phyloP scores from a whole-genome alignment of 768 basidiomycete genomes.

The Russula earlei region DNA sequence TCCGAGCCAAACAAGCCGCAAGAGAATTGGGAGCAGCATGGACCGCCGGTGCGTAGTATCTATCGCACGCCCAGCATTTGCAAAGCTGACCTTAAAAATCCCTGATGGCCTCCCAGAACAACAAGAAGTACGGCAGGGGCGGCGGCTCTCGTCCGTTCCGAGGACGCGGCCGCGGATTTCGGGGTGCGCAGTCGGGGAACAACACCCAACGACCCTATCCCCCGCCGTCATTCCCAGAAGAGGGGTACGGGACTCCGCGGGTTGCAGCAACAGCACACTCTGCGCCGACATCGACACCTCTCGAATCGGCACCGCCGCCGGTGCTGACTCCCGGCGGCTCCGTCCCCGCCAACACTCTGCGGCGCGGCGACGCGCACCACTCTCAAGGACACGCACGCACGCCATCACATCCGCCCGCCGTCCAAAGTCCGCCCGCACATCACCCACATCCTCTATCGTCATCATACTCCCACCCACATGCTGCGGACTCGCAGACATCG shows the following conservation, averaged over 20 bases:
- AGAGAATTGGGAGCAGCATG: not conserved
- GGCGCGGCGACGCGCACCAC: not conserved
- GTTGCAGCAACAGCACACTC: not conserved
- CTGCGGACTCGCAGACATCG: not conserved
- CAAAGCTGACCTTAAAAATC: not conserved
- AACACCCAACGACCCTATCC: not conserved
- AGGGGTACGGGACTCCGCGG: not conserved
- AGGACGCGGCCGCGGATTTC: not conserved
- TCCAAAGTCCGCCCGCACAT: not conserved
- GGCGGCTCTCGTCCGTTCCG: not conserved
- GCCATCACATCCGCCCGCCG: not conserved
- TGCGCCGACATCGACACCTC: not conserved
- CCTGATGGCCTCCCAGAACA: not conserved
- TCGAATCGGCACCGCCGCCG: not conserved
- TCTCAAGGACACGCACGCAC: not conserved
- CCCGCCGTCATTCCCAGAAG: not conserved
- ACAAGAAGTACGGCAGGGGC: not conserved
- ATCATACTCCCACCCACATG: not conserved
- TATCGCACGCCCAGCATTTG: not conserved
- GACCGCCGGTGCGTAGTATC: slow-evolving; percentile 10
- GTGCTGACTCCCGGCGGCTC: not conserved
- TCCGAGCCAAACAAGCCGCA: not conserved
- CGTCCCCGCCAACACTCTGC: no score
- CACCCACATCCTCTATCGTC: not conserved
- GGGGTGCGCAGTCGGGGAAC: slow-evolving; percentile 5